Percentiles rank a stretch among this genome's conserved stretches.
Evolutionary conservation across 139 green algal species (phyloP).

Genomic region (Auxenochlorella pyrenoidosa): DNA sequence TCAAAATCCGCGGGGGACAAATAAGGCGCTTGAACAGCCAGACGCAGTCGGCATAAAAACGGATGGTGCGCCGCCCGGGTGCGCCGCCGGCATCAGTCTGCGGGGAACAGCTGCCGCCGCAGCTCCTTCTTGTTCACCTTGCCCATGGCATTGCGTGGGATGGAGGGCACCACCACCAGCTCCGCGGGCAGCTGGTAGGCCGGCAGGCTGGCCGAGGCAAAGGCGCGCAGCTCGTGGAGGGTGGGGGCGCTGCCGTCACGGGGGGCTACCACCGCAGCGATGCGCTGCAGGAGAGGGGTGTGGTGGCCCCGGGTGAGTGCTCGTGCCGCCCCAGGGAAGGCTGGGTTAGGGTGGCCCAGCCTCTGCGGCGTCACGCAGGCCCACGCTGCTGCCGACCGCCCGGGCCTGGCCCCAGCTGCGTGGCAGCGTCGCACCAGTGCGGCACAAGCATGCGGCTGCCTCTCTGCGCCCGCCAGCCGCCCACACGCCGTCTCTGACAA

Average conservation of each 20-base stretch:
- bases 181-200: constrained; percentile 75
- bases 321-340: too few species aligned
- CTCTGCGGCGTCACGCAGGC: too few species aligned
- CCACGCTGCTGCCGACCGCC: too few species aligned
- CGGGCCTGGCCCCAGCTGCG: too few species aligned
- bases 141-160: constrained; percentile 97
- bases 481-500: too few species aligned
- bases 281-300: not conserved
- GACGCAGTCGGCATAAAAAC: not conserved
- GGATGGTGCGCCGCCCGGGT: not conserved
- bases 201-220: constrained; percentile 63
- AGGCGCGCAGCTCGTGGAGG: constrained; percentile 48
- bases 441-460: too few species aligned
- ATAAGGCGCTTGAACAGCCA: not conserved
- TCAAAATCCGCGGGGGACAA: too few species aligned
- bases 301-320: not conserved
- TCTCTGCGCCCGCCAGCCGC: too few species aligned
- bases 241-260: not conserved
- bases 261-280: constrained; percentile 40
- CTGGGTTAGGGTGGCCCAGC: too few species aligned
- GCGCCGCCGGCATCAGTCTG: not conserved
- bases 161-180: constrained; percentile 61
- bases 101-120: constrained; percentile 43
- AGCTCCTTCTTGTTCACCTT: constrained; percentile 96
- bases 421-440: too few species aligned